These are phyloP conservation scores for Teunomyces funiuensis DNA, from an alignment of 805 yeast species.

Conservation along the genomic window DNA sequence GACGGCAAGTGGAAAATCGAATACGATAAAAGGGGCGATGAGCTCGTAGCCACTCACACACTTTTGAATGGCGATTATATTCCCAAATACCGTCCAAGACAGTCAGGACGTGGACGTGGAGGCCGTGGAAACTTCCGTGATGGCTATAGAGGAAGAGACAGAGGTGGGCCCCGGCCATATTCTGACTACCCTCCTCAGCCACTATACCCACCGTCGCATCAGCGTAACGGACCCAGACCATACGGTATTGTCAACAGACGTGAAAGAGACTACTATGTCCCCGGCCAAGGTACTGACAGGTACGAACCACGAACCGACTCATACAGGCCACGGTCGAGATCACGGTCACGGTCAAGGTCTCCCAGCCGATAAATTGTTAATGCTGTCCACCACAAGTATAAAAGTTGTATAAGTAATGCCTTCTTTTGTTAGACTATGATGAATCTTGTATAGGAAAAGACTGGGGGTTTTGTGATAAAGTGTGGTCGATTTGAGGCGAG, in stretches of 20 bases:
- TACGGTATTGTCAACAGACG: slow-evolving; percentile 11
- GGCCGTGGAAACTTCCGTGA: slow-evolving; percentile 12
- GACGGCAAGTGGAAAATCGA: slow-evolving; percentile 48
- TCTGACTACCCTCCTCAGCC: background rate
- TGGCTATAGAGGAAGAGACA: slow-evolving; percentile 7
- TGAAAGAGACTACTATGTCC: slow-evolving; percentile 13
- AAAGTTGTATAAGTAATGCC: background rate
- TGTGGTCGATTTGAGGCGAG: background rate
- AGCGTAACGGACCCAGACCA: slow-evolving; percentile 13
- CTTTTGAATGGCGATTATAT: slow-evolving; percentile 21
- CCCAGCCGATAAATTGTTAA: background rate
- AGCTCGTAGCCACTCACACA: slow-evolving; percentile 32
- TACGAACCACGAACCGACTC: slow-evolving; percentile 12
- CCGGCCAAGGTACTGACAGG: slow-evolving; percentile 6
- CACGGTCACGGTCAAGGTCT: slow-evolving; percentile 5
- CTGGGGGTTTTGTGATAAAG: background rate
- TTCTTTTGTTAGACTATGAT: background rate
- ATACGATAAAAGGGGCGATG: slow-evolving; percentile 34
- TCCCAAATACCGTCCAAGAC: slow-evolving; percentile 12
- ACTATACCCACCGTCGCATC: background rate
- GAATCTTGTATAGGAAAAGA: background rate
- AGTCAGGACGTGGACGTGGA: slow-evolving; percentile 9
- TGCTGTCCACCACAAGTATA: background rate
- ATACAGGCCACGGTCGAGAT: slow-evolving; percentile 10
- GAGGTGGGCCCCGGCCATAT: slow-evolving; percentile 4